Base-by-base conservation (phyloP, 202 grass and related monocot genomes). In the Cymbopogon flexuosus region DNA sequence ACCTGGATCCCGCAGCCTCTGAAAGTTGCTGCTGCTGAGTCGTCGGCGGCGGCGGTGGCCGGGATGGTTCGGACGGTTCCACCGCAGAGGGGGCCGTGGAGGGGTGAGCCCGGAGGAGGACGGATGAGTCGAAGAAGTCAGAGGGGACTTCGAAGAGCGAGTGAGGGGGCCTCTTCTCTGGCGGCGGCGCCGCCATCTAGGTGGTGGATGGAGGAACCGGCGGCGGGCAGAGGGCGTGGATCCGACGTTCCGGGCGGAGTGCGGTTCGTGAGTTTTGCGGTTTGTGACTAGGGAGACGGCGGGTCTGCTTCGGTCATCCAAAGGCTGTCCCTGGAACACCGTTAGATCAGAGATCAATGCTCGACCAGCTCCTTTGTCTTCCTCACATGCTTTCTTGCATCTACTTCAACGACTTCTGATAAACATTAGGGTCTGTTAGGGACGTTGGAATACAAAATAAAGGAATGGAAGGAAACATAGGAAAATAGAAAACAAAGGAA, bases 131-230 rank as follows among this genome's bases (percentile, higher is more conserved):
- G 82, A 94, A 98, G 84, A 93, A 95, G 22, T 87, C 79, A 5
- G 90, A 24, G 5, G 90, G 37, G 27, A 98, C 82, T 39, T 98
- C 88, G 80, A 93, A 98, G 39, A 98, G 84, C 27, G 96, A 93
- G 15, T 83, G 82, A 27, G 88, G 73, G 41, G 78, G 70, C 49
- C 84, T 97, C 42, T 79, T 88, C 81, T 94, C 89, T 27, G 78
- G 70, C 82, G 78, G 47, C 35, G 66, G 56, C 67, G 84, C 84
- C 86, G 92, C 90, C 94, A 91, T 93, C 81, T 73, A 49, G 47
- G 70, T 12, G 52, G 58, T n/a, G 57, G 78, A 0, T 1, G 49
- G 71, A 10, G 23, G 23, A 16, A n/a, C 61, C 61, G 76, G 45
- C 57, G 57, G 58, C 11, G 30, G 0, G 7, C 5, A 8, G 63